Percentiles rank a stretch among this genome's conserved stretches.
phyloP scores from a whole-genome alignment of 2,329 filamentous ascomycete species.

The Pezicula carpinea region DNA sequence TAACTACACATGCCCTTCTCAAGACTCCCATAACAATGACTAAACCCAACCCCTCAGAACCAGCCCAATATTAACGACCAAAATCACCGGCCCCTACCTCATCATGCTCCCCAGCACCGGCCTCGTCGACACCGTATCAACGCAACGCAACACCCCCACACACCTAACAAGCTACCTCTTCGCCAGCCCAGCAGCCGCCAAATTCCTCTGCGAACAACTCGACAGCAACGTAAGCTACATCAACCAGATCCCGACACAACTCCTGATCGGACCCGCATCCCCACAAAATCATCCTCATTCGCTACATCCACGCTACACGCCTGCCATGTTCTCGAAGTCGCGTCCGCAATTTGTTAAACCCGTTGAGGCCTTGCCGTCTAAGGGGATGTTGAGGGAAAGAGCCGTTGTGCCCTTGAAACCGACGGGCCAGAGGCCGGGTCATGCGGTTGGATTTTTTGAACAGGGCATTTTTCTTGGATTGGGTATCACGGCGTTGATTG shows the following conservation, averaged over 20 bases:
- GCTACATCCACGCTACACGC: constrained; percentile 34
- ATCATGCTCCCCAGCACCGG: constrained; percentile 42
- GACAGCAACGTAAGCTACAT: constrained; percentile 44
- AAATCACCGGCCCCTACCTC: constrained; percentile 38
- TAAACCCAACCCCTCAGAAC: constrained; percentile 9
- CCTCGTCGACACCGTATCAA: constrained; percentile 47
- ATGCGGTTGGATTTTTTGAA: constrained; percentile 42
- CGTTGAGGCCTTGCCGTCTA: constrained; percentile 4
- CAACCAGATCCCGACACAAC: constrained; percentile 51
- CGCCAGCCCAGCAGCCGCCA: constrained; percentile 42
- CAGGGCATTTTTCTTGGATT: constrained; percentile 38
- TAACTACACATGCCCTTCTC: not conserved
- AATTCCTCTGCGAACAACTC: constrained; percentile 56
- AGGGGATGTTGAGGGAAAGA: constrained; percentile 9
- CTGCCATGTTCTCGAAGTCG: constrained; percentile 38
- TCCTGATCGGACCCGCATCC: constrained; percentile 41
- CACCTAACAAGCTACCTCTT: constrained; percentile 46
- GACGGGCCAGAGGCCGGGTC: constrained; percentile 30
- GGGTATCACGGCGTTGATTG: constrained; percentile 16
- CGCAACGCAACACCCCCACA: constrained; percentile 31
- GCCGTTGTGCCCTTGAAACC: constrained; percentile 27
- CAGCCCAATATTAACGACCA: constrained; percentile 30
- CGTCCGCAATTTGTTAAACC: constrained; percentile 38
- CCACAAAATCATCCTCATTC: constrained; percentile 25
- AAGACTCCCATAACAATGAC: not conserved